Evolutionary conservation across 352 stramenopile genomes (phyloP), one percentile per base, ranked within the genome.

Genomic region (Globisporangium heterothallicum): DNA sequence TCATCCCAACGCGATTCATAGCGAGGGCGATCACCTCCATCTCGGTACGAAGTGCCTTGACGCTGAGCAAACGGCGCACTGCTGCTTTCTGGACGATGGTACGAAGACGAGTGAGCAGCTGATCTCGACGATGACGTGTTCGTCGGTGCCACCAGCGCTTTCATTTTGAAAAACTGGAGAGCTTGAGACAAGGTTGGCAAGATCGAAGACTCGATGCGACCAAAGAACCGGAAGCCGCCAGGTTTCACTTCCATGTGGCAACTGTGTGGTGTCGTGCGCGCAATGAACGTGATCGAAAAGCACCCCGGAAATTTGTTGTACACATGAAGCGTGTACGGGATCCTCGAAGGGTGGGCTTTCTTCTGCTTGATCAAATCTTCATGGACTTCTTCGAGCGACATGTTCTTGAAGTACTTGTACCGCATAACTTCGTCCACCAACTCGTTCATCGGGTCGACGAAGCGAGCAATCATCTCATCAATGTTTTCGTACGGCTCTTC

Each of bases 141-240:
- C 2, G 75, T 45, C 13, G 80, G 80, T 30, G 66, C 73, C 7
- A 91, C 70, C 19, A 93, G 54, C 0, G 84, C 84, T 53, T 89
- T 92, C 82, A 91, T 92, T 56, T 95, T 95, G 68, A 95, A 95
- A 67, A 92, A 95, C 59, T 92, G 77, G 24, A 95, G 64, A 35
- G 84, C 84, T 49, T 93, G 75, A 24, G 65, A 79, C 32, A 95
- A 42, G 8, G 82, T 88, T 13, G 82, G 80, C 36, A 94, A 53
- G 38, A 92, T 89, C 4, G 77, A 88, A 16, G 80, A 95, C 67
- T 93, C 82, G 56, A 95, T 89, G 6, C 81, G 81, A 21, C 84
- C 84, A 43, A 95, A 95, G 59, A 92, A 95, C 0, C 82, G 84
- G 56, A 87, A 90, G 0, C 84, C 84, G 45, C 75, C 84, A 24